phyloP scores from a whole-genome alignment of 371 early-diverging fungal species.

The Ordospora pajunii region DNA sequence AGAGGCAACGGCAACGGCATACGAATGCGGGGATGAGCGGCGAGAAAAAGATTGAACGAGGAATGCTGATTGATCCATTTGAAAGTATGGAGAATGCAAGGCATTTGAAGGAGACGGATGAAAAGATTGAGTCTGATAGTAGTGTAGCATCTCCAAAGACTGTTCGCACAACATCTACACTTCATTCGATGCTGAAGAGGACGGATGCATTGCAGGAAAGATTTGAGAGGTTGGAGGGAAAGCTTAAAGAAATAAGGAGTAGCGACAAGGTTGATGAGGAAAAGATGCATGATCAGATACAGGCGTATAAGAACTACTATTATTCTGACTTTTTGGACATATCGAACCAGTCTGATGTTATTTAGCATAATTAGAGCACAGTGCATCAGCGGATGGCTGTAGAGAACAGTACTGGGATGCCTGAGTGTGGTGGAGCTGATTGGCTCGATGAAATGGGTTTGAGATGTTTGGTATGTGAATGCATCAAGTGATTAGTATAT shows the following conservation, averaged over 20 bases:
- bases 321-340: conserved; percentile 41
- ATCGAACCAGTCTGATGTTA: conserved; percentile 48
- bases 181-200: conserved; percentile 56
- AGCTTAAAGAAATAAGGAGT: conserved; percentile 55
- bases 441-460: no score
- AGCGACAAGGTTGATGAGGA: conserved; percentile 31
- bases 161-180: conserved; percentile 54
- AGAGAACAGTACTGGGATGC: no score
- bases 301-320: conserved; percentile 43
- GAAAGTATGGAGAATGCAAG: neutral
- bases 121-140: conserved; percentile 4
- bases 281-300: conserved; percentile 41
- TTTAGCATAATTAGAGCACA: neutral
- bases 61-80: neutral
- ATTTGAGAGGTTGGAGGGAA: conserved; percentile 56
- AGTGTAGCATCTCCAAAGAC: conserved; percentile 41
- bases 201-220: conserved; percentile 56
- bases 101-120: neutral
- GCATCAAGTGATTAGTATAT: no score
- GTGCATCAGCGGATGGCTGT: no score
- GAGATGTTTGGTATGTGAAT: neutral
- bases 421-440: no score
- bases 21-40: neutral
- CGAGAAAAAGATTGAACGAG: neutral
- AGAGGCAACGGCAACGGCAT: neutral